phyloP scores from a whole-genome alignment of 2,329 filamentous ascomycete species.

The Elsinoe ampelina region DNA sequence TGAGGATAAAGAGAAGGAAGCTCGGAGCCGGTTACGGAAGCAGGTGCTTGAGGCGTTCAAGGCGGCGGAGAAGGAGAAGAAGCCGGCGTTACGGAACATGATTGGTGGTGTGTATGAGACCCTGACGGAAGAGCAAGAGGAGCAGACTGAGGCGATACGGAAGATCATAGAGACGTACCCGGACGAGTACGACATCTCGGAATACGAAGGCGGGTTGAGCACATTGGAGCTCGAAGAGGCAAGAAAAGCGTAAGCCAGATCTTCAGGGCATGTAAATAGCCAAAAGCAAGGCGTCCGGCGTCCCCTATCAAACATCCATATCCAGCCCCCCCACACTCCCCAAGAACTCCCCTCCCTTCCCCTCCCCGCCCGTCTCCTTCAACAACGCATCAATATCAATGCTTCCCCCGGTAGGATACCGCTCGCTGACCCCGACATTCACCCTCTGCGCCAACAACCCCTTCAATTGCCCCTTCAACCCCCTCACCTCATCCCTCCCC shows the following conservation, averaged over 20 bases:
- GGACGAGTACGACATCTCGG: conserved; percentile 76
- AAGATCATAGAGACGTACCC: conserved; percentile 78
- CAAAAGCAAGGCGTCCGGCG: conserved; percentile 8
- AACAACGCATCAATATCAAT: conserved; percentile 71
- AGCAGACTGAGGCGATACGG: conserved; percentile 67
- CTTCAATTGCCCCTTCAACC: conserved; percentile 62
- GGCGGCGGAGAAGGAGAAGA: conserved; percentile 72
- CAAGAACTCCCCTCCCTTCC: conserved; percentile 56
- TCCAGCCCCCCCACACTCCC: conserved; percentile 45
- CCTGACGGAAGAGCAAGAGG: conserved; percentile 66
- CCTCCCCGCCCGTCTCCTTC: conserved; percentile 30
- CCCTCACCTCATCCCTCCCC: conserved; percentile 64
- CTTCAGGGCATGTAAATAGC: background rate
- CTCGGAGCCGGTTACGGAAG: conserved; percentile 56
- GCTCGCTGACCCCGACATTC: conserved; percentile 80
- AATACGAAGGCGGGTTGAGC: conserved; percentile 64
- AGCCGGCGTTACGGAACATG: conserved; percentile 59
- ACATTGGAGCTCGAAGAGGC: conserved; percentile 40
- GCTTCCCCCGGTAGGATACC: conserved; percentile 72
- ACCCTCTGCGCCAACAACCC: conserved; percentile 62
- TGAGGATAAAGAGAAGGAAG: conserved; percentile 68
- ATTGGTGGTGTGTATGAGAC: conserved; percentile 89
- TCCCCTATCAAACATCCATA: conserved; percentile 20
- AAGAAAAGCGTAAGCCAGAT: background rate
- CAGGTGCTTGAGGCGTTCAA: conserved; percentile 77